Base-by-base conservation (phyloP, 176 grass and related monocot genomes). In the Raddia distichophylla region DNA sequence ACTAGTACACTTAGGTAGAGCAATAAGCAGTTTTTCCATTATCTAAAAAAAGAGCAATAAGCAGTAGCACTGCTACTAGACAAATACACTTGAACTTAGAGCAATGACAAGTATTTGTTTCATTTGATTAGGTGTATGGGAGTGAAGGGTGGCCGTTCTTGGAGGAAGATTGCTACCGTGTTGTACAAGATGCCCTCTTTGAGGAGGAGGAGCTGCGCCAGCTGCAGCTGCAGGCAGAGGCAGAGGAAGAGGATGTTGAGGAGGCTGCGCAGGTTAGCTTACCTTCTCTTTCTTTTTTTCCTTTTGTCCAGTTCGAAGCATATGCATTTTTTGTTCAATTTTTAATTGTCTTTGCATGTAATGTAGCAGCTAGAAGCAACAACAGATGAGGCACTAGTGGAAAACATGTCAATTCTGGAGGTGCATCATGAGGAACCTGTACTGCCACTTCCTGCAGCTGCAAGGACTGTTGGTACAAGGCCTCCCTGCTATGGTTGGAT, bases 401-500 rank as follows among this genome's bases (percentile, higher is more conserved):
- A 48, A 81, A 60, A 58, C 1, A 47, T 81, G 55, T 1, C 16
- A 81, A 70, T 60, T 44, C 8, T 50, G 4, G 67, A 71, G 20
- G 67, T 48, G 44, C 43, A 50, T 45, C 49, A 81, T 71, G 67
- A 9, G 20, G 45, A 77, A 42, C 35, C 22, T 71, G 18, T 9
- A 6, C 16, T 76, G 54, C 47, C 46, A 70, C 56, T 7, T 47
- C 56, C 46, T 44, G 15, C 2, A 35, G n/a, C 64, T 17, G 46
- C 4, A 32, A 6, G 15, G 11, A 63, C 32, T 33, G 22, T 15
- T 80, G 1, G 17, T 13, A 27, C 64, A 56, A 62, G 37, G 40
- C 66, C 20, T 4, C 86, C 86, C 0, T 77, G 86, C 37, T 72
- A 64, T 78, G 86, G 79, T 48, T 87, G 79, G 86, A 69, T 87